Conservation (phyloP, 2,329 filamentous ascomycete genomes). For the Aspergillus candidus region DNA sequence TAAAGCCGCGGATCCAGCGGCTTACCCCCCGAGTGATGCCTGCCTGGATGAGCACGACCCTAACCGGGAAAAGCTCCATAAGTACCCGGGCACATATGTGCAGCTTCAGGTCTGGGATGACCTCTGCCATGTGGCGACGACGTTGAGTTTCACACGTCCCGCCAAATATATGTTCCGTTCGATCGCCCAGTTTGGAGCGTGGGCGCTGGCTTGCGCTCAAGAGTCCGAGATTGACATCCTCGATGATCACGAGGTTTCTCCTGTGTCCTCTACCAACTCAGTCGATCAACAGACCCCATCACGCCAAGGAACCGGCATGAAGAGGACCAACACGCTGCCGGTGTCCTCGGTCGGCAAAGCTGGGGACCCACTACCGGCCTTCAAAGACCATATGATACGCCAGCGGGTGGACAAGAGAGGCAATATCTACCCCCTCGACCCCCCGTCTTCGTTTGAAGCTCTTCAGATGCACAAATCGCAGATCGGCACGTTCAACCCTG, state of each 20-base stretch:
- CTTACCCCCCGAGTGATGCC: constrained; percentile 64
- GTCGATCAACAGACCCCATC: constrained; percentile 12
- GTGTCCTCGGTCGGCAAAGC: constrained; percentile 66
- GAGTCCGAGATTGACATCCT: constrained; percentile 71
- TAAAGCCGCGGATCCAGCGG: constrained; percentile 77
- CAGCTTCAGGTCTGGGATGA: constrained; percentile 96
- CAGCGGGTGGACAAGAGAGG: constrained; percentile 79
- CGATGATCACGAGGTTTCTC: constrained; percentile 69
- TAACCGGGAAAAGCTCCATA: constrained; percentile 48
- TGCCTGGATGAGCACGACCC: constrained; percentile 59
- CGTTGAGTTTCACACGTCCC: constrained; percentile 90
- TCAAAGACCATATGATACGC: constrained; percentile 83
- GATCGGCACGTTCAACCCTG: constrained; percentile 73
- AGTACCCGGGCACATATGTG: constrained; percentile 78
- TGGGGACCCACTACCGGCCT: constrained; percentile 73
- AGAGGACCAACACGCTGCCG: constrained; percentile 16
- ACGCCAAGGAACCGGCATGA: neutral
- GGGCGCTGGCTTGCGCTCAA: constrained; percentile 80
- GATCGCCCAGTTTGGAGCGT: constrained; percentile 87
- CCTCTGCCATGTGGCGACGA: constrained; percentile 85
- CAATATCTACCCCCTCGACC: constrained; percentile 60
- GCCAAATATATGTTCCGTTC: constrained; percentile 95
- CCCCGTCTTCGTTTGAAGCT: constrained; percentile 58
- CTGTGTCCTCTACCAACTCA: constrained; percentile 57
- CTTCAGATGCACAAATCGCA: constrained; percentile 58